These are phyloP conservation scores for Rhizopus sp. DNA, from an alignment of 371 early-diverging fungal genomes.

Conservation along the genomic window DNA sequence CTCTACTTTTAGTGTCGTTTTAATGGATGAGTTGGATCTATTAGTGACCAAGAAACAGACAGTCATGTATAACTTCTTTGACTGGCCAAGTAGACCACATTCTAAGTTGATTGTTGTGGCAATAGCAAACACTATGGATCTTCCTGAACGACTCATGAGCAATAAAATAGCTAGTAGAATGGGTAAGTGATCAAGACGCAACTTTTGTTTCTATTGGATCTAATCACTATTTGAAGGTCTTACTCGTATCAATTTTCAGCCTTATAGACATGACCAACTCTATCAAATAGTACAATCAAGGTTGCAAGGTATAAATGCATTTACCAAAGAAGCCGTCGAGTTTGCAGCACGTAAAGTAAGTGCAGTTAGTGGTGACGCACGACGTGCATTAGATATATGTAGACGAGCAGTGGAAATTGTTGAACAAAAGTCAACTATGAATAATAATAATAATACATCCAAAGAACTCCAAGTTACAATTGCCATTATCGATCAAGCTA, in stretches of 20 bases:
- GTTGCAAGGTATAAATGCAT: slow-evolving; percentile 71
- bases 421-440: slow-evolving; percentile 44
- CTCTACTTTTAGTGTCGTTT: slow-evolving; percentile 66
- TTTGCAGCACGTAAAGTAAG: slow-evolving; percentile 95
- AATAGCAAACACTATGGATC: slow-evolving; percentile 98
- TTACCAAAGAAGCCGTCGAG: slow-evolving; percentile 86
- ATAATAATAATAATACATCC: background rate
- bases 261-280: slow-evolving; percentile 87
- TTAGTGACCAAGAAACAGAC: slow-evolving; percentile 91
- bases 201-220: background rate
- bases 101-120: slow-evolving; percentile 91
- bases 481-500: slow-evolving; percentile 72
- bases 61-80: slow-evolving; percentile 98
- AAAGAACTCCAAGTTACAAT: slow-evolving; percentile 66
- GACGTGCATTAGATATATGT: slow-evolving; percentile 95
- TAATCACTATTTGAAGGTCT: slow-evolving; percentile 53
- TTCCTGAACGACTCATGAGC: slow-evolving; percentile 93
- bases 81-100: slow-evolving; percentile 89
- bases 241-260: slow-evolving; percentile 87
- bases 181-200: slow-evolving; percentile 51
- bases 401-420: slow-evolving; percentile 86
- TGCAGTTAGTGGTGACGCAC: slow-evolving; percentile 96
- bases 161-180: slow-evolving; percentile 93
- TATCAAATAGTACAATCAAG: slow-evolving; percentile 81
- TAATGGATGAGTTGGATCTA: slow-evolving; percentile 98